Evolutionary conservation across 176 grass and related monocot species (phyloP).

Genomic region (Metroxylon sagu): DNA sequence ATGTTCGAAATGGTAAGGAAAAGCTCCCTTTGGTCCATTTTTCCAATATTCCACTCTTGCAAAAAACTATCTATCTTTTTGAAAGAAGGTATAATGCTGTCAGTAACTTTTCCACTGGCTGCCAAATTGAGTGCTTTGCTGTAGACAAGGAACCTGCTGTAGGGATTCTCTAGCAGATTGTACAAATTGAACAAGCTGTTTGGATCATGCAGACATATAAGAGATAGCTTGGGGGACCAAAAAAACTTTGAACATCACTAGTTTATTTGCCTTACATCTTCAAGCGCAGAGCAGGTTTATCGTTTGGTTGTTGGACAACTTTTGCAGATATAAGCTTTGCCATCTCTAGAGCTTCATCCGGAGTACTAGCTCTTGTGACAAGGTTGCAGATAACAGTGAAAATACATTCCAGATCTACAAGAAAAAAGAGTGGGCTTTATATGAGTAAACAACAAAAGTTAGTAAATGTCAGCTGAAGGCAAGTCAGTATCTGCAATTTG

Average conservation of each 20-base stretch:
- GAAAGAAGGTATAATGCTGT: constrained; percentile 63
- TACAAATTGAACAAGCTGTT: constrained; percentile 72
- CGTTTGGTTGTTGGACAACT: constrained; percentile 48
- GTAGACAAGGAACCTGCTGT: constrained; percentile 69
- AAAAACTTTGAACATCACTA: background rate
- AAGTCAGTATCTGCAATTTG: too few relatives aligned
- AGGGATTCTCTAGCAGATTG: constrained; percentile 59
- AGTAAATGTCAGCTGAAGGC: too few relatives aligned
- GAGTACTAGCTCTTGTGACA: constrained; percentile 61
- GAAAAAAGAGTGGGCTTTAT: too few relatives aligned
- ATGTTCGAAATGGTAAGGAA: constrained; percentile 47
- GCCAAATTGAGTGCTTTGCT: constrained; percentile 68
- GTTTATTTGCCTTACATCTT: constrained; percentile 43
- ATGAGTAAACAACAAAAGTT: too few relatives aligned
- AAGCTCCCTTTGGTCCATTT: constrained; percentile 64
- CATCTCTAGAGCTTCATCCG: constrained; percentile 78
- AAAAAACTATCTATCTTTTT: constrained; percentile 74
- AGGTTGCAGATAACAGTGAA: constrained; percentile 75
- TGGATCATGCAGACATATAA: constrained; percentile 8
- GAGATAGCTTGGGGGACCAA: background rate
- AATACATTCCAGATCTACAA: constrained; percentile 76
- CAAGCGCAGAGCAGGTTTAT: constrained; percentile 58
- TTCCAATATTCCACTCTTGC: constrained; percentile 62
- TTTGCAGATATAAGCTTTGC: constrained; percentile 60
- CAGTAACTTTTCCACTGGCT: constrained; percentile 42